Base-by-base conservation (phyloP, 371 early-diverging fungal genomes). In the Saksenaea vasiformis region DNA sequence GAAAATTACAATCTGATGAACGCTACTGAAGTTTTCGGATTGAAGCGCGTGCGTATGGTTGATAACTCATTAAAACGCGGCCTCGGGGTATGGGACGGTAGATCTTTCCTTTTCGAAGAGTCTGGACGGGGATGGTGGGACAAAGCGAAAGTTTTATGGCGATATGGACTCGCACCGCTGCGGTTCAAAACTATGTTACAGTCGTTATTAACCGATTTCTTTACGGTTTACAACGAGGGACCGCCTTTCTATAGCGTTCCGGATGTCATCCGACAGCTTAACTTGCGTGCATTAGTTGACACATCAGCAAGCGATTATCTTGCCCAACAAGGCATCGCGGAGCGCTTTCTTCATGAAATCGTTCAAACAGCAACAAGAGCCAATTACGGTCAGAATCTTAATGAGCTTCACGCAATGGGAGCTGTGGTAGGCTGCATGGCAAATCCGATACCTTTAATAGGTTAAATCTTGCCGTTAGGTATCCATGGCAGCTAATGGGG, bases 311-410 rank as follows among this genome's bases (percentile, higher is more conserved):
- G 70, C 7, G 61, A 65, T 14, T 87, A 78, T 59, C 65, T 87
- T n/a, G 64, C 71, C 31, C 60, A 68, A 13, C 56, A 71, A 14
- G 68, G 73, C 0, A 69, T 87, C 39, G 58, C 66, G 24, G 61
- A 63, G 0, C 53, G 43, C 0, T 89, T 81, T 58, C 60, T 70
- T 0, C 53, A 73, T 13, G 86, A 89, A 61, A 71, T 89, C 5
- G 64, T 89, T 5, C 86, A 89, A 24, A 78, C 84, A 5, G 81
- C 85, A 1, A 85, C 86, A 3, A 73, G 92, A 7, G 90, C 87
- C 31, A 92, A 92, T 60, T 92, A 92, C 60, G 90, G 85, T 4
- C 89, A 88, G 38, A 84, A 90, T 70, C 60, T 90, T 10, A 74
- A 87, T 39, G 61, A 70, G 27, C 69, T 88, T 7, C 88, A 90